Evolutionary conservation across 139 green algal species (phyloP), one percentile per base, ranked within the genome.

Genomic region (Tetraselmis striata): DNA sequence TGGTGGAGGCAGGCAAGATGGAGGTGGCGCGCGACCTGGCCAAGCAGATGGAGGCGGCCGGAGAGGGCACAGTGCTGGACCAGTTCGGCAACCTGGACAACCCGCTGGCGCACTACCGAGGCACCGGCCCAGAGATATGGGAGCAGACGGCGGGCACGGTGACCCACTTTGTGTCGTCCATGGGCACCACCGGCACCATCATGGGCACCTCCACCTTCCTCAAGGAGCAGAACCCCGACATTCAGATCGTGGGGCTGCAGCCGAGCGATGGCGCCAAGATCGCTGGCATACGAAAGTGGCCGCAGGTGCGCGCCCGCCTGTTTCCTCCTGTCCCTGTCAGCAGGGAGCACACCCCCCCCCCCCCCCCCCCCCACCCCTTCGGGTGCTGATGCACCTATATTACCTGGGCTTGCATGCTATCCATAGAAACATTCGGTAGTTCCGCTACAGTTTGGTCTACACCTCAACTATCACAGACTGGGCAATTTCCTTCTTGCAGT

Each of bases 101-200:
- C 29, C 87, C 87, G 26, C 32, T 82, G 11, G 85, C 84, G 0
- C 87, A 91, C 59, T 83, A 81, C 32, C 59, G 45, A 18, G 76
- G 80, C 30, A 91, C 87, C 30, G 84, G 85, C 0, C 87, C 87
- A 27, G 87, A 91, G 80, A n/a, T 91, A 28, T 91, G 85, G 87
- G 58, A 86, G 45, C 85, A 91, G 80, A 91, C 87, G 1, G n/a
- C 75, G n/a, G 87, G 87, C 2, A 75, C 74, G n/a, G 84, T 91
- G 76, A 91, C 87, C 1, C 87, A 91, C 84, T 91, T 91, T 79
- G 83, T 91, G 0, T 85, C 78, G 32, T 85, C 78, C 28, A 91
- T 91, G 87, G 87, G 87, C 30, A 91, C 87, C 1, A 91, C 87
- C 30, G 87, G 87, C 30, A 91, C 87, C 18, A 89, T 91, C 78